Conservation (phyloP, 495 filamentous ascomycete genomes). For the Cercophora scortea region DNA sequence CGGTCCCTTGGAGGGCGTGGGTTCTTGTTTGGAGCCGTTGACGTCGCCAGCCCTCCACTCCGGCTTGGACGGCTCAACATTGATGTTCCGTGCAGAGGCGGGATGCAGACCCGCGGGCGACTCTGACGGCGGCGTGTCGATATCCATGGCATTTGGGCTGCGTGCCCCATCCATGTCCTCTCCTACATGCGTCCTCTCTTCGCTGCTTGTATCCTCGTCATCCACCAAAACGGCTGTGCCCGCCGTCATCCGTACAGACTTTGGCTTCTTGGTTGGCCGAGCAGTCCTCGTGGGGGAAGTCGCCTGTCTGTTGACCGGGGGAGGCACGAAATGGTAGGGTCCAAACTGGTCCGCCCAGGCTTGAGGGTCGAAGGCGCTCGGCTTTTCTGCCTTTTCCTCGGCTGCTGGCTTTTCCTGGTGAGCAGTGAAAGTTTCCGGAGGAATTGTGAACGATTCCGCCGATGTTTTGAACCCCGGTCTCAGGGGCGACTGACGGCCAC, state of each 20-base stretch:
- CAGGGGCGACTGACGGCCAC: conserved; percentile 26
- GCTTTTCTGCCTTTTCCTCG: conserved; percentile 7
- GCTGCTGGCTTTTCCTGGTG: conserved; percentile 1
- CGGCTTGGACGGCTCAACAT: conserved; percentile 38
- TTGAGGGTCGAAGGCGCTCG: conserved; percentile 51
- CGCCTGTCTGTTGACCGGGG: conserved; percentile 21
- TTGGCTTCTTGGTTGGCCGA: conserved; percentile 25
- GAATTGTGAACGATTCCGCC: conserved; percentile 3
- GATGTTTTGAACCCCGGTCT: conserved; percentile 10
- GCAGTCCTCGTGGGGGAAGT: conserved; percentile 30
- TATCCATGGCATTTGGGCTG: conserved; percentile 48
- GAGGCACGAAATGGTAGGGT: conserved; percentile 48
- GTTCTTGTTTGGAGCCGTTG: conserved; percentile 12
- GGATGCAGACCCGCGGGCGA: conserved; percentile 12
- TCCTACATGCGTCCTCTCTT: conserved; percentile 13
- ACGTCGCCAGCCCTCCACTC: conserved; percentile 42
- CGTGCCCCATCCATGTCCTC: conserved; percentile 12
- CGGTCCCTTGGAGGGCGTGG: conserved; percentile 4
- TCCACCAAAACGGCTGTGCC: conserved; percentile 40
- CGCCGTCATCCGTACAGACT: conserved; percentile 36
- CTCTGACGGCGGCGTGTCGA: conserved; percentile 37
- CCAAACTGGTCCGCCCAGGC: conserved; percentile 60
- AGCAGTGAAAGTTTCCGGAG: too few relatives aligned
- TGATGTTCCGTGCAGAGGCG: conserved; percentile 32
- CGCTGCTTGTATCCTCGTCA: conserved; percentile 32